Evolutionary conservation across 2,329 filamentous ascomycete genomes (phyloP).

Genomic region (Colletotrichum sp.): DNA sequence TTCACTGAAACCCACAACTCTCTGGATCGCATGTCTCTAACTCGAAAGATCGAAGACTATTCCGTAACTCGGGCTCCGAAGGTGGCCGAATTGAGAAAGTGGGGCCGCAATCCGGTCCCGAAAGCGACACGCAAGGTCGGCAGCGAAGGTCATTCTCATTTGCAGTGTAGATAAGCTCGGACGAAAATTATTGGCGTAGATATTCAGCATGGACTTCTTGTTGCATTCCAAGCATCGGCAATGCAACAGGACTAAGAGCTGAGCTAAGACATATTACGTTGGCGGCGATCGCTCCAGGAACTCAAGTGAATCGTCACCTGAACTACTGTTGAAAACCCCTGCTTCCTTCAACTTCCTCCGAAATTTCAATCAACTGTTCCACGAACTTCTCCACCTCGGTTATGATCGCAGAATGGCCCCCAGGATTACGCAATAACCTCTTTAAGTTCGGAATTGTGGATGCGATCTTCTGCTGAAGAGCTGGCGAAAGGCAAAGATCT

Average conservation of each 20-base stretch:
- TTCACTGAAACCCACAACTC: background rate
- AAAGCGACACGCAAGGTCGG: background rate
- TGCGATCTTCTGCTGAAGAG: background rate
- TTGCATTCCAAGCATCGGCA: background rate
- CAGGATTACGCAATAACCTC: background rate
- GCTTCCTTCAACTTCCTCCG: background rate
- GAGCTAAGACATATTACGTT: background rate
- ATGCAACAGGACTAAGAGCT: background rate
- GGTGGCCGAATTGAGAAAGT: background rate
- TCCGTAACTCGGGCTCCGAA: background rate
- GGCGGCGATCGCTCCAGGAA: background rate
- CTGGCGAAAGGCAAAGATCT: background rate
- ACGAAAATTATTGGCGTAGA: background rate
- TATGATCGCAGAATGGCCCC: background rate
- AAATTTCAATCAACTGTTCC: background rate
- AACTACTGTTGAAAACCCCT: background rate
- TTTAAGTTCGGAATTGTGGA: background rate
- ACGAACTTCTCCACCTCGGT: background rate
- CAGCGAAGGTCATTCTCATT: background rate
- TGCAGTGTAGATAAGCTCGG: background rate
- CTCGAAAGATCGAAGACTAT: background rate
- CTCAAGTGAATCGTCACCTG: background rate
- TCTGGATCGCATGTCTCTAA: background rate
- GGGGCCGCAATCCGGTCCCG: background rate
- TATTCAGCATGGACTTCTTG: background rate